phyloP scores from a whole-genome alignment of 306 rosid genomes.

The Spatholobus suberectus region DNA sequence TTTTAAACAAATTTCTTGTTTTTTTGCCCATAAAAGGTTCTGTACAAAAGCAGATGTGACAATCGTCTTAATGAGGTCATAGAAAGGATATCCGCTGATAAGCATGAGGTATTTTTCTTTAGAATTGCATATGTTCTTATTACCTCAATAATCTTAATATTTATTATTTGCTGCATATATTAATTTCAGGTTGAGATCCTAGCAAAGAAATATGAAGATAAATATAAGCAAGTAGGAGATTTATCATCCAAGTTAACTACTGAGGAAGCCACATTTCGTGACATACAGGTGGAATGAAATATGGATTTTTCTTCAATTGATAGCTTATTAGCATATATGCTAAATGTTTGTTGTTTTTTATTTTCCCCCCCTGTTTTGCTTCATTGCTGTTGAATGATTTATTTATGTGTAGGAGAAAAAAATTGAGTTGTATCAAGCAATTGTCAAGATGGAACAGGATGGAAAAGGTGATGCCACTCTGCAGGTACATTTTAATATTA shows the following conservation, averaged over 20 bases:
- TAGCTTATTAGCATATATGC: conserved; percentile 25
- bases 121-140: conserved; percentile 40
- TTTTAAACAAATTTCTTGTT: conserved; percentile 25
- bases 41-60: conserved; percentile 99
- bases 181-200: conserved; percentile 75
- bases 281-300: conserved; percentile 71
- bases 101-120: conserved; percentile 75
- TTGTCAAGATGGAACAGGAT: conserved; percentile 87
- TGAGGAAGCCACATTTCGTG: conserved; percentile 95
- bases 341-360: conserved; percentile 27
- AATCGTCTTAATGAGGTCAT: conserved; percentile 86
- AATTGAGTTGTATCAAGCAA: conserved; percentile 86
- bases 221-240: conserved; percentile 87
- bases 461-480: conserved; percentile 63
- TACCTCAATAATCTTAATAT: conserved; percentile 24
- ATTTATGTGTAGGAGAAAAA: conserved; percentile 72
- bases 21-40: conserved; percentile 61
- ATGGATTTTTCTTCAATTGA: conserved; percentile 28
- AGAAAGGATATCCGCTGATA: conserved; percentile 82
- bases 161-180: conserved; percentile 35
- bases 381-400: conserved; percentile 36
- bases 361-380: neutral
- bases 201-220: conserved; percentile 91
- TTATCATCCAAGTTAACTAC: conserved; percentile 89
- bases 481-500: conserved; percentile 63